A percentile compares a stretch with the other conserved stretches of the same genome.
Conservation (phyloP, 2,329 filamentous ascomycete genomes). For the Colletotrichum tanaceti region DNA sequence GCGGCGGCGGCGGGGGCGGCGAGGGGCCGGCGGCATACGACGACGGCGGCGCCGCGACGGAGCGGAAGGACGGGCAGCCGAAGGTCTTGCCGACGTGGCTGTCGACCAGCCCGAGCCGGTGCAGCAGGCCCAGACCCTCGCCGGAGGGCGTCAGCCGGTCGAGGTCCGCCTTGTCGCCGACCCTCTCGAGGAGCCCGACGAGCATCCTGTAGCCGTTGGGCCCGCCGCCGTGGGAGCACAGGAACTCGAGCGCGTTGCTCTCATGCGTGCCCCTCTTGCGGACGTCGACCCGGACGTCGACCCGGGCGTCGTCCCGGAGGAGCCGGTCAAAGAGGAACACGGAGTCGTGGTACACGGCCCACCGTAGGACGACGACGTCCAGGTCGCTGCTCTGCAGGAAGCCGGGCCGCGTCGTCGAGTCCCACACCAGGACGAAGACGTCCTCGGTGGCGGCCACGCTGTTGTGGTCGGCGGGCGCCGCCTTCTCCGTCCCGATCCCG, state of each 20-base stretch:
- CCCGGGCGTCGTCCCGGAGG: not conserved
- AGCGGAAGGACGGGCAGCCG: not conserved
- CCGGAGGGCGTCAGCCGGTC: not conserved
- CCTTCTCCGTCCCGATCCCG: not conserved
- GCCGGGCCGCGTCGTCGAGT: not conserved
- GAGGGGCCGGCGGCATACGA: too few species aligned
- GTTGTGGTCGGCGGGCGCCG: not conserved
- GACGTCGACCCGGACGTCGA: too few species aligned
- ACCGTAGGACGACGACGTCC: constrained; percentile 1
- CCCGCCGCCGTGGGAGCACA: not conserved
- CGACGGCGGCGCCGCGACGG: not conserved
- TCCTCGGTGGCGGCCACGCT: constrained; percentile 6
- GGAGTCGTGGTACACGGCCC: constrained; percentile 19
- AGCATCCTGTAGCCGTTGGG: constrained; percentile 14
- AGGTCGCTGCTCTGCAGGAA: not conserved
- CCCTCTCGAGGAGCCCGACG: not conserved
- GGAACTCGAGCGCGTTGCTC: not conserved
- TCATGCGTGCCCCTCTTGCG: not conserved
- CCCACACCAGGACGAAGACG: constrained; percentile 2
- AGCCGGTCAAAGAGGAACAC: constrained; percentile 12
- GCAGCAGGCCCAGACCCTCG: not conserved
- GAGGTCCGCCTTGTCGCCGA: not conserved
- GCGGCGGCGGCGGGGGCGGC: too few species aligned
- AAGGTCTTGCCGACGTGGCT: too few species aligned
- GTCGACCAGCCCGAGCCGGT: not conserved